A percentile compares a stretch with the other conserved stretches of the same genome.
phyloP scores from a whole-genome alignment of 129 eudicot genomes.

The Sambucus nigra region DNA sequence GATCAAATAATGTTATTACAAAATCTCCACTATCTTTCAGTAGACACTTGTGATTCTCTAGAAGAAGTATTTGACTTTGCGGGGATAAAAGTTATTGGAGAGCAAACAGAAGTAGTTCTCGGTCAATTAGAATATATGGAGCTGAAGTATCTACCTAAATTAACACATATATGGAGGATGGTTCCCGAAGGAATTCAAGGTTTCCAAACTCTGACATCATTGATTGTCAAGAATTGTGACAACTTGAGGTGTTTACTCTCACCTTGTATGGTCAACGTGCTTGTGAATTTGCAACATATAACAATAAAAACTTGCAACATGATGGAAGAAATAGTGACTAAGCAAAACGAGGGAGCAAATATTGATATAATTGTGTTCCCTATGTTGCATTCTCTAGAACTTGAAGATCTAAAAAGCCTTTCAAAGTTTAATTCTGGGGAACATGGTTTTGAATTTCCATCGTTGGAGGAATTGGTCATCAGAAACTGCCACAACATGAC shows the following conservation, averaged over 20 bases:
- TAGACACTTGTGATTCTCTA: not conserved
- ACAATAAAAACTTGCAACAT: not conserved
- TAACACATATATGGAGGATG: not conserved
- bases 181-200: constrained; percentile 9
- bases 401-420: constrained; percentile 1
- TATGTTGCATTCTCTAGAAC: not conserved
- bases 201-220: not conserved
- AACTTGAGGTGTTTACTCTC: not conserved
- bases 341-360: not conserved
- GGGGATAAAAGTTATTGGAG: not conserved
- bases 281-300: constrained; percentile 2
- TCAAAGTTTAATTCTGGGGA: not conserved
- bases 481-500: not conserved
- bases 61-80: constrained; percentile 1
- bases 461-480: not conserved
- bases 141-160: not conserved
- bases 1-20: not conserved
- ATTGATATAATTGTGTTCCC: not conserved
- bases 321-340: constrained; percentile 1
- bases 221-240: not conserved
- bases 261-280: constrained; percentile 6
- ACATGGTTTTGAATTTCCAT: constrained; percentile 11
- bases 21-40: not conserved
- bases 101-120: not conserved
- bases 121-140: not conserved